phyloP scores from a whole-genome alignment of 208 protist genomes.

The Leishmania martiniquensis region DNA sequence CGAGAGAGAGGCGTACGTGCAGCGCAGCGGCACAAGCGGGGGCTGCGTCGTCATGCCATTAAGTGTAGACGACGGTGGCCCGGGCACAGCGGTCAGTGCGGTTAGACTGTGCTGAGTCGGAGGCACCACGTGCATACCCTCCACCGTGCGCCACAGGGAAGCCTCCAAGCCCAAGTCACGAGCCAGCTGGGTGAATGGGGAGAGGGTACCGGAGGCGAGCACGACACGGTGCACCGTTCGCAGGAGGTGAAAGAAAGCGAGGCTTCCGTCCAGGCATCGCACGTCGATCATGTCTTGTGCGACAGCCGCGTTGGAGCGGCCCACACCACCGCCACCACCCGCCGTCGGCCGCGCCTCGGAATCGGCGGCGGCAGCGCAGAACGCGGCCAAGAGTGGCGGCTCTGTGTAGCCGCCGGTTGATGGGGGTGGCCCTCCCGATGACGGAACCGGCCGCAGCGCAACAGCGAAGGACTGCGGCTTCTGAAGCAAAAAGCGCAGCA shows the following conservation, averaged over 20 bases:
- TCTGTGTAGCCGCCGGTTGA: neutral
- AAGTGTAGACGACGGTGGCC: neutral
- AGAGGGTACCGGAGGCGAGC: constrained; percentile 95
- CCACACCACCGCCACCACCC: neutral
- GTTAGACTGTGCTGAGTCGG: constrained; percentile 38
- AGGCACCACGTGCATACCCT: constrained; percentile 61
- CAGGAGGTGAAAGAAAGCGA: constrained; percentile 70
- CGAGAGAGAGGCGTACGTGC: constrained; percentile 51
- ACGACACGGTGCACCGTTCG: constrained; percentile 74
- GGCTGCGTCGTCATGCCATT: neutral
- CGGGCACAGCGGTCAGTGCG: constrained; percentile 34
- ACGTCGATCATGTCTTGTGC: constrained; percentile 18
- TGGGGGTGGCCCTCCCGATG: neutral
- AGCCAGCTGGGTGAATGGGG: constrained; percentile 86
- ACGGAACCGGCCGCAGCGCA: constrained; percentile 1
- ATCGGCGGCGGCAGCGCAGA: constrained; percentile 1
- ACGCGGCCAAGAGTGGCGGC: neutral
- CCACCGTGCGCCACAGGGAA: constrained; percentile 25
- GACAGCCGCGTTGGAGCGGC: neutral
- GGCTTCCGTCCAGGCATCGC: constrained; percentile 80
- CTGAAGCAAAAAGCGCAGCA: constrained; percentile 72
- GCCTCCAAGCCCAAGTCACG: constrained; percentile 62
- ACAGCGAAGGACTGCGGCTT: constrained; percentile 61
- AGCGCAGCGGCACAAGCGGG: constrained; percentile 44
- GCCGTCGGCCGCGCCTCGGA: neutral